Conservation (phyloP, 495 filamentous ascomycete species). For the Chaetomium fimeti region DNA sequence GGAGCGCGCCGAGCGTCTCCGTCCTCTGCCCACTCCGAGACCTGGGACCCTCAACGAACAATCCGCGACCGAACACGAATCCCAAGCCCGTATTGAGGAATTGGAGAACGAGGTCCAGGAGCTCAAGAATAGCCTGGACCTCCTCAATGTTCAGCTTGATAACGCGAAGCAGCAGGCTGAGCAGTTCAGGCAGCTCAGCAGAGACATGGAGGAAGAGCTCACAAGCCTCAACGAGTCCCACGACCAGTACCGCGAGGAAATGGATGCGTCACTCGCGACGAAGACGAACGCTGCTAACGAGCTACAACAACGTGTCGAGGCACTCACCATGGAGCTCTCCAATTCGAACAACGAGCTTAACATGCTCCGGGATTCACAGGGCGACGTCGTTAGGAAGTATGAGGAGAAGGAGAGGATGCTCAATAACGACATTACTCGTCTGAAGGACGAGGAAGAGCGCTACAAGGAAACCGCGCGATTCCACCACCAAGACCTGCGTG, state of each 20-base stretch:
- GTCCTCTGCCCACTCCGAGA: conserved; percentile 65
- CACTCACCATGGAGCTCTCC: conserved; percentile 75
- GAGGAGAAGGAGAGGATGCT: conserved; percentile 76
- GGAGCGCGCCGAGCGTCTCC: conserved; percentile 75
- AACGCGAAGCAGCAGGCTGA: conserved; percentile 75
- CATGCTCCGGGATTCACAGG: conserved; percentile 70
- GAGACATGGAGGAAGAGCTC: conserved; percentile 83
- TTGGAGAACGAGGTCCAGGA: conserved; percentile 77
- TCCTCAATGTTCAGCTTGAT: conserved; percentile 72
- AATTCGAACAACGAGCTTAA: conserved; percentile 77
- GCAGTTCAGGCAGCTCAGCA: conserved; percentile 85
- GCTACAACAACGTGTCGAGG: conserved; percentile 75
- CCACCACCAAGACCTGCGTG: conserved; percentile 85
- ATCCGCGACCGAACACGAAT: conserved; percentile 47
- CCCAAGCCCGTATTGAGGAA: conserved; percentile 75
- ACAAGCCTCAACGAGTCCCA: conserved; percentile 73
- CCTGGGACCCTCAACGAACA: conserved; percentile 47
- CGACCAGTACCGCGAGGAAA: conserved; percentile 82
- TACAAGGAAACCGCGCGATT: conserved; percentile 71
- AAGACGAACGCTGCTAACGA: conserved; percentile 76
- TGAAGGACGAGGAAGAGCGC: conserved; percentile 83
- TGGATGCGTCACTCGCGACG: conserved; percentile 66
- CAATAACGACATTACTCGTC: conserved; percentile 70
- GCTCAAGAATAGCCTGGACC: conserved; percentile 75
- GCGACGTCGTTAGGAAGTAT: conserved; percentile 66